Evolutionary conservation across 257 asterid genomes (phyloP), one percentile per base, ranked within the genome.

Genomic region (Oldenlandia corymbosa): DNA sequence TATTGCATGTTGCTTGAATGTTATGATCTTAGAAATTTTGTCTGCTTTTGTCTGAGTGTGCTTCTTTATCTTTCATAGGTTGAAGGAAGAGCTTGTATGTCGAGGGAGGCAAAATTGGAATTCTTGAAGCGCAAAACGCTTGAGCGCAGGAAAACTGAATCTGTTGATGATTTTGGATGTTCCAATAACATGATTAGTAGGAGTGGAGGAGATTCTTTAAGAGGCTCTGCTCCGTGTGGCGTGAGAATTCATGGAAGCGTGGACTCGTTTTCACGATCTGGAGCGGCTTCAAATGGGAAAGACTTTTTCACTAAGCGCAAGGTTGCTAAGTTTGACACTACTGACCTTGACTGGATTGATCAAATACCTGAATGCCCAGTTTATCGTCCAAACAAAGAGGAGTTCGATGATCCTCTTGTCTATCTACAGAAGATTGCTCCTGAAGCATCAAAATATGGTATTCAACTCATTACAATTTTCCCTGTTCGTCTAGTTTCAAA

Each of bases 351-450:
- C 50, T 93, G 99, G 99, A 90, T 83, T 52, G 83, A 83, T 58
- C 79, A 78, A 77, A 83, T 93, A 71, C 94, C 78, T 0, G 96
- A 88, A 56, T 93, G 99, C 75, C 99, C 99, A 2, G 91, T 87
- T 45, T 93, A 85, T 76, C 49, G 68, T 64, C 99, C 99, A 47
- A 82, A 75, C 69, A 81, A 78, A 70, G 94, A 85, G 80, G 99
- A 93, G 66, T 93, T 93, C 70, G 85, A 87, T 76, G 99, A 93
- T 79, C 99, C 99, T 59, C 71, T 93, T 70, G 81, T 82, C 59
- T 93, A 82, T 84, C 73, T 93, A 72, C 96, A 83, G 75, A 93
- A 85, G 84, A 89, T 93, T 64, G 95, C 99, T 69, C 97, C 95
- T 32, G 96, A 85, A 74, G 99, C 99, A 70, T 90, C 95, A 5